Conservation (phyloP, 2,329 filamentous ascomycete species). For the Aspergillus luchuensis region DNA sequence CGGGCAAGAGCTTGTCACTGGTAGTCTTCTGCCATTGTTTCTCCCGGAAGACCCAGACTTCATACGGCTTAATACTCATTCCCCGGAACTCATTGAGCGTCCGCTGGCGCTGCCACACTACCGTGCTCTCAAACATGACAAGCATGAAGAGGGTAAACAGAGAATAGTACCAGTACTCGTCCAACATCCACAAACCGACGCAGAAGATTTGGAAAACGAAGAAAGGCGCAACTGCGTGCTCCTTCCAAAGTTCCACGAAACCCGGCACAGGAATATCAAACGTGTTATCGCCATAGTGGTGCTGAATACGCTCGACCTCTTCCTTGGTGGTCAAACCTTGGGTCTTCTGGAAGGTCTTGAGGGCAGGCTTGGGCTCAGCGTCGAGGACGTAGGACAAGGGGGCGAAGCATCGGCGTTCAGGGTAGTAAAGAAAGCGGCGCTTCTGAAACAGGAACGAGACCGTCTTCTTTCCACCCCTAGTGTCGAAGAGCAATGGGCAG, state of each 20-base stretch:
- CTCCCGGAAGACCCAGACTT: slow-evolving; percentile 85
- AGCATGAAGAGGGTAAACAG: slow-evolving; percentile 99
- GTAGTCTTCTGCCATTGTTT: slow-evolving; percentile 85
- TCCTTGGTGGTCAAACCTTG: slow-evolving; percentile 71
- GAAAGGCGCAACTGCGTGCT: slow-evolving; percentile 97
- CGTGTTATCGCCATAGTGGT: slow-evolving; percentile 93
- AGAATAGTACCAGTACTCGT: slow-evolving; percentile 99
- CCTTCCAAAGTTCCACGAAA: slow-evolving; percentile 94
- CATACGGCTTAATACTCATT: slow-evolving; percentile 99
- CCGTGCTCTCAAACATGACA: slow-evolving; percentile 94
- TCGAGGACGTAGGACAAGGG: slow-evolving; percentile 85
- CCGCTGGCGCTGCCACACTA: slow-evolving; percentile 97
- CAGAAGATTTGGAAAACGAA: slow-evolving; percentile 99
- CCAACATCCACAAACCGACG: slow-evolving; percentile 95
- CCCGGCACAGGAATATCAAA: slow-evolving; percentile 98
- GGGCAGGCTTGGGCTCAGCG: slow-evolving; percentile 74
- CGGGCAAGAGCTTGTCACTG: slow-evolving; percentile 89
- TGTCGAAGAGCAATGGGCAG: slow-evolving; percentile 76
- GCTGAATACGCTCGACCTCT: slow-evolving; percentile 78
- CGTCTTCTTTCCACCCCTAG: slow-evolving; percentile 71
- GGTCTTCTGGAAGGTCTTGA: slow-evolving; percentile 77
- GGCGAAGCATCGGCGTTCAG: slow-evolving; percentile 71
- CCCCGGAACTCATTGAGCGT: slow-evolving; percentile 95
- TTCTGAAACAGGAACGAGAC: slow-evolving; percentile 97
- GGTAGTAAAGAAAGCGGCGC: slow-evolving; percentile 85